Percentiles rank a stretch among this genome's conserved stretches.
These are phyloP conservation scores for Solanum phureja DNA, from an alignment of 257 asterid genomes.

Conservation along the genomic window DNA sequence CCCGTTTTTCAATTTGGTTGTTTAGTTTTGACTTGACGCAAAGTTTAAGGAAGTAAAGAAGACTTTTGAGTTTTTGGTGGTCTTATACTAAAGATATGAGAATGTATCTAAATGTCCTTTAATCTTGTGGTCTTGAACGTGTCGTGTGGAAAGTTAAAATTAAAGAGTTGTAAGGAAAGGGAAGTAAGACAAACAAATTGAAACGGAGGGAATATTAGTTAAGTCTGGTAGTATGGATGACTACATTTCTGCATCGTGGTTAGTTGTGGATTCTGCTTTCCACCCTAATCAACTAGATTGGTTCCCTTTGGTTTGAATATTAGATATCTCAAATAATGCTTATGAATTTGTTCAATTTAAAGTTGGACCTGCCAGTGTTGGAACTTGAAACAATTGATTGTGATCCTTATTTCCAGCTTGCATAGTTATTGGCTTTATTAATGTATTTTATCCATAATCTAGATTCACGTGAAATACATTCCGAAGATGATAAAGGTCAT, in stretches of 20 bases:
- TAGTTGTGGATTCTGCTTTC: background rate
- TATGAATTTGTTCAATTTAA: background rate
- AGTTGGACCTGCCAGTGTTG: background rate
- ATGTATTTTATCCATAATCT: background rate
- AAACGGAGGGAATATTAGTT: background rate
- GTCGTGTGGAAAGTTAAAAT: background rate
- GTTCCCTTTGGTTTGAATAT: background rate
- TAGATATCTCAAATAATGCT: background rate
- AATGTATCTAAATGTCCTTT: background rate
- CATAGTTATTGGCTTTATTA: background rate
- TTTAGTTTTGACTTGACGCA: background rate
- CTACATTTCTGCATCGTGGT: background rate
- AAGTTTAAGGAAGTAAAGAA: background rate
- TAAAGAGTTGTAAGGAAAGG: background rate
- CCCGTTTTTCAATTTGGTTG: background rate
- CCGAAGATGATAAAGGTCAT: constrained; percentile 58
- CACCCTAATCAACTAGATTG: background rate
- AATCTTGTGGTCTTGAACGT: background rate
- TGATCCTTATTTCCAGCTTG: background rate
- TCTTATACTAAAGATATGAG: background rate
- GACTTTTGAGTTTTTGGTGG: background rate
- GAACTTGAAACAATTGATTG: background rate
- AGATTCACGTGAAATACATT: constrained; percentile 47
- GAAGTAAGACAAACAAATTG: background rate
- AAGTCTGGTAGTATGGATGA: background rate